A percentile compares a stretch with the other conserved stretches of the same genome.
Evolutionary conservation across 148 eudicot species (phyloP).

Genomic region (Rhododendron kiyosumense): DNA sequence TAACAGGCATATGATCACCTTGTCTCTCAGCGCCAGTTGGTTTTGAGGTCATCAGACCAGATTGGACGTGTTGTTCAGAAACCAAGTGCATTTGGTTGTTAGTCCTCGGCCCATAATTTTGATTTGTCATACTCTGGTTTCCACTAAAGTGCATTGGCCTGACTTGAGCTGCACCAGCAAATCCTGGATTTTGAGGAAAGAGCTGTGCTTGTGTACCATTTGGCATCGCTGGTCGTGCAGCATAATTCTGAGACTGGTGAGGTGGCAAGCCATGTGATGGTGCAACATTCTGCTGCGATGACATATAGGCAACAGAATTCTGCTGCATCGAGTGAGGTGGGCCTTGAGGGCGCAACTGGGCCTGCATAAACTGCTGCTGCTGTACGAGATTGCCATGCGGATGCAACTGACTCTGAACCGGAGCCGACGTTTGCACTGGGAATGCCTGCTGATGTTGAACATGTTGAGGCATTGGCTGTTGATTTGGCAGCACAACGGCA

Average conservation of each 20-base stretch:
- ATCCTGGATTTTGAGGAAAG: constrained; percentile 36
- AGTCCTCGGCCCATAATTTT: constrained; percentile 25
- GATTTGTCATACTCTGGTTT: constrained; percentile 36
- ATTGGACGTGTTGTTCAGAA: constrained; percentile 29
- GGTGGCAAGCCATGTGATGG: constrained; percentile 34
- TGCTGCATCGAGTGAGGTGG: constrained; percentile 28
- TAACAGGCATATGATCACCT: constrained; percentile 20
- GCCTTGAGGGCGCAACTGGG: constrained; percentile 41
- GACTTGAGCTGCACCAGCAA: constrained; percentile 37
- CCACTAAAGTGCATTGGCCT: constrained; percentile 42
- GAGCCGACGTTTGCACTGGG: constrained; percentile 32
- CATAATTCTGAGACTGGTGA: constrained; percentile 42
- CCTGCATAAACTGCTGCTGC: constrained; percentile 27
- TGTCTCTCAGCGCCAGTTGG: constrained; percentile 26
- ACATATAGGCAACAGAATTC: constrained; percentile 19
- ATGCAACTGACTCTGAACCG: constrained; percentile 21
- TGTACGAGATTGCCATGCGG: constrained; percentile 31
- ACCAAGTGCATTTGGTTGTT: constrained; percentile 23
- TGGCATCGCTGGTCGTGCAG: constrained; percentile 41
- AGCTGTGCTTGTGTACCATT: constrained; percentile 36
- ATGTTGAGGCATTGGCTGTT: constrained; percentile 45
- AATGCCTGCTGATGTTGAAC: constrained; percentile 53
- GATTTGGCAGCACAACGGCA: constrained; percentile 52
- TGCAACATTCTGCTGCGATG: constrained; percentile 31
- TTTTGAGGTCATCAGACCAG: constrained; percentile 24